phyloP scores from a whole-genome alignment of 495 filamentous ascomycete genomes.

The Aspergillus wentii region DNA sequence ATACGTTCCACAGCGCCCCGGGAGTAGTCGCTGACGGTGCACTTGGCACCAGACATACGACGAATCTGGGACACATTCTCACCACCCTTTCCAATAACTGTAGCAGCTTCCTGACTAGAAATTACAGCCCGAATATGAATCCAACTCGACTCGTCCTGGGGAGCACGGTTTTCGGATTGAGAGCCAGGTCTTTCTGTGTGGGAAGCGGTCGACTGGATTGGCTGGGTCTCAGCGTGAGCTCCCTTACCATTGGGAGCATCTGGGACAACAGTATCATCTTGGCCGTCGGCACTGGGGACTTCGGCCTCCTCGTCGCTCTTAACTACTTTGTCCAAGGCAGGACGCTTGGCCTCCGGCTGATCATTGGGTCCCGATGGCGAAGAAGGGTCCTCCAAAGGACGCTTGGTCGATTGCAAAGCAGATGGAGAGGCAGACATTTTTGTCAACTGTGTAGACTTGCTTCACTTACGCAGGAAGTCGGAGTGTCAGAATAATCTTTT shows the following conservation, averaged over 20 bases:
- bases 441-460: constrained; percentile 24
- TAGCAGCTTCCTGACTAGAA: constrained; percentile 93
- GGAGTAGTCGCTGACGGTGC: constrained; percentile 96
- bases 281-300: constrained; percentile 32
- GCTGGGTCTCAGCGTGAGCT: constrained; percentile 46
- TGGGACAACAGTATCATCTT: constrained; percentile 66
- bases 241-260: constrained; percentile 61
- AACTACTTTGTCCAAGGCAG: constrained; percentile 86
- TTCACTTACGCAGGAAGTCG: constrained; percentile 41
- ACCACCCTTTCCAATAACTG: constrained; percentile 95
- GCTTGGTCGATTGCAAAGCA: constrained; percentile 69
- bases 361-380: constrained; percentile 86
- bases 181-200: constrained; percentile 49
- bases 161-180: constrained; percentile 45
- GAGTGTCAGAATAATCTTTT: constrained; percentile 39
- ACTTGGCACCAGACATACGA: constrained; percentile 88
- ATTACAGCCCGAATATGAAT: constrained; percentile 95
- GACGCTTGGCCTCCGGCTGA: constrained; percentile 95
- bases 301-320: constrained; percentile 53
- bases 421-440: constrained; percentile 61
- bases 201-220: constrained; percentile 60
- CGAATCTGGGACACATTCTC: constrained; percentile 97
- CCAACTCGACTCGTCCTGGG: constrained; percentile 89
- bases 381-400: constrained; percentile 92
- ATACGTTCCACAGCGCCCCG: constrained; percentile 96